Evolutionary conservation across 2,329 filamentous ascomycete genomes (phyloP), one percentile per base, ranked within the genome.

Genomic region (Thelonectria rubi): DNA sequence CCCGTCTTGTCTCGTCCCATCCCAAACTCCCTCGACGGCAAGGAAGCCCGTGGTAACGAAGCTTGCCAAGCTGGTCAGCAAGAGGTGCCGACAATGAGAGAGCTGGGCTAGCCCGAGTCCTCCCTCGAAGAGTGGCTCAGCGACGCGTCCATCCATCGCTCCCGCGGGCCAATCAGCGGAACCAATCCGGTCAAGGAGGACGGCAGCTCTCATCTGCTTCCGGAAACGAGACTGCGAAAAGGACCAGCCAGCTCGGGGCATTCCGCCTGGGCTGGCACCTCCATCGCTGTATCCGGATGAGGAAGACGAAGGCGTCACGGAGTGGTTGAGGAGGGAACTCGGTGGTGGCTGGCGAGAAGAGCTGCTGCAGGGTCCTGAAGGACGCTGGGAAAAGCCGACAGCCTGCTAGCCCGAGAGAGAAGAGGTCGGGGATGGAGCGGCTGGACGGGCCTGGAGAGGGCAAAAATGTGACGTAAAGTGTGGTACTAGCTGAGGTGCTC

Each of bases 381-480:
- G 18, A 50, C 26, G 8, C 26, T 30, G 26, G 26, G 7, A 30
- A 30, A 30, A 9, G 26, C 26, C 26, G 26, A 30, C 26, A 30
- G 26, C 7, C 26, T 30, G 26, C 26, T 30, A 30, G 26, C 26
- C 26, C 5, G 26, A 30, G 17, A 11, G 26, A 30, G 15, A n/a
- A n/a, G 18, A n/a, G 40, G 4, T 18, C 18, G 26, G 14, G 42
- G 42, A 30, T 8, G 20, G 15, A 24, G 34, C 11, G 34, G 51
- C 39, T 30, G 45, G 21, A 6, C 21, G 26, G n/a, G 39, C 47
- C 20, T 42, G 46, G 45, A 32, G 45, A 42, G 54, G 45, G 21
- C 54, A 56, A 45, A 49, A 21, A 49, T 49, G 54, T 56, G 54
- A 56, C 54, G 54, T 56, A 56, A 24, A 56, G 40, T 26, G 54